Conservation (phyloP, 805 yeast genomes). For the Starmerella apis region DNA sequence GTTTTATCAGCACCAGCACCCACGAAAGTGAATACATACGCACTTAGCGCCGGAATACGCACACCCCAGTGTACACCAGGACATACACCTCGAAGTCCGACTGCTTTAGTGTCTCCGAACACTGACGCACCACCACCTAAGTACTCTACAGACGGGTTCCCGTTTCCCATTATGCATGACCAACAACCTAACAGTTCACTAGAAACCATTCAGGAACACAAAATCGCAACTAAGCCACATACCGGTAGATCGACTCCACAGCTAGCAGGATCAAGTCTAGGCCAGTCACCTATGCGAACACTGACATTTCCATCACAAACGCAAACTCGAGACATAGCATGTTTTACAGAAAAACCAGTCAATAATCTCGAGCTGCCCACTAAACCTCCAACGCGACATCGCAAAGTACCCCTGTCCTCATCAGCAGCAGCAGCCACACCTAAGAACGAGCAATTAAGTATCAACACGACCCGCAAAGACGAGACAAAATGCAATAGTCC, state of each 20-base stretch:
- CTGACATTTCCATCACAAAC: neutral
- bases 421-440: neutral
- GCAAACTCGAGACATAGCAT: neutral
- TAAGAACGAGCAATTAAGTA: too few relatives aligned
- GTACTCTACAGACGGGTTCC: slow-evolving; percentile 4
- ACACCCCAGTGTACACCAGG: slow-evolving; percentile 1
- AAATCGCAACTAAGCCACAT: neutral
- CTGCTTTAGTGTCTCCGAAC: neutral
- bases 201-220: slow-evolving; percentile 1
- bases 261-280: too few relatives aligned
- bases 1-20: slow-evolving; percentile 3
- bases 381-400: neutral
- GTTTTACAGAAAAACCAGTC: neutral
- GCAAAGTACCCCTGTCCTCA: neutral
- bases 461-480: too few relatives aligned
- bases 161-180: slow-evolving; percentile 2
- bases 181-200: neutral
- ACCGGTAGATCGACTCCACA: neutral
- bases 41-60: neutral
- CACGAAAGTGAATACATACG: neutral
- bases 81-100: neutral
- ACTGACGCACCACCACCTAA: neutral
- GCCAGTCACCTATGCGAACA: neutral
- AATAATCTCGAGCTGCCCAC: neutral
- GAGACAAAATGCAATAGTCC: too few relatives aligned